Evolutionary conservation across 2,329 filamentous ascomycete species (phyloP).

Genomic region (Ophiostoma pallidulum): DNA sequence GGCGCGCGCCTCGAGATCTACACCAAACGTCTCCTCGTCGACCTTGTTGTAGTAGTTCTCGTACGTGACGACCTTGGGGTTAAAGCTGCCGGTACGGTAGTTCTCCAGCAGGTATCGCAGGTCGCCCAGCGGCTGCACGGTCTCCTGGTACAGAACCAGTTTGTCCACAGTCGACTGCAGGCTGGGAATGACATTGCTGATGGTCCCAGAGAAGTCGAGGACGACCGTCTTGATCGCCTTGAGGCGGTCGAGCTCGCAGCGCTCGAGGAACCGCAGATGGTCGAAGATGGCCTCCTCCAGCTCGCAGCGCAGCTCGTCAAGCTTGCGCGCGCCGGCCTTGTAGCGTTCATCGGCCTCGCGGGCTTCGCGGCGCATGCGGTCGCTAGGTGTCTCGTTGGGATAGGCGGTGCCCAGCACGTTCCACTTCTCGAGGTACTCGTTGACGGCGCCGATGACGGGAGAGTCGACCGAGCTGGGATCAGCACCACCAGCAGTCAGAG

Average conservation of each 20-base stretch:
- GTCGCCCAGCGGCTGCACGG: slow-evolving; percentile 86
- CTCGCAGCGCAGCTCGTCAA: slow-evolving; percentile 84
- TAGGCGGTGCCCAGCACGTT: slow-evolving; percentile 83
- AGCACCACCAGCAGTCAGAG: slow-evolving; percentile 41
- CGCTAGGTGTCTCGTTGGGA: slow-evolving; percentile 86
- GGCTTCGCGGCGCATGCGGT: slow-evolving; percentile 81
- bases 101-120: slow-evolving; percentile 91
- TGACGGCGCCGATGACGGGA: slow-evolving; percentile 70
- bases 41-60: slow-evolving; percentile 99
- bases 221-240: slow-evolving; percentile 98
- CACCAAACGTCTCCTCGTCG: slow-evolving; percentile 94
- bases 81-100: slow-evolving; percentile 88
- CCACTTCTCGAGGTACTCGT: slow-evolving; percentile 86
- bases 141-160: slow-evolving; percentile 99
- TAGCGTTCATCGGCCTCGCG: slow-evolving; percentile 88
- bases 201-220: slow-evolving; percentile 91
- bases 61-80: slow-evolving; percentile 83
- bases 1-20: slow-evolving; percentile 92
- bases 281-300: slow-evolving; percentile 92
- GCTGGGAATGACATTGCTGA: slow-evolving; percentile 96
- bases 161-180: slow-evolving; percentile 93
- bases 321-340: slow-evolving; percentile 72
- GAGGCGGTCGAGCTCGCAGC: slow-evolving; percentile 88
- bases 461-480: slow-evolving; percentile 57
- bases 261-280: slow-evolving; percentile 91